Base-by-base conservation (phyloP, 192 early-diverging fungal species). In the Spizellomyces punctatus region DNA sequence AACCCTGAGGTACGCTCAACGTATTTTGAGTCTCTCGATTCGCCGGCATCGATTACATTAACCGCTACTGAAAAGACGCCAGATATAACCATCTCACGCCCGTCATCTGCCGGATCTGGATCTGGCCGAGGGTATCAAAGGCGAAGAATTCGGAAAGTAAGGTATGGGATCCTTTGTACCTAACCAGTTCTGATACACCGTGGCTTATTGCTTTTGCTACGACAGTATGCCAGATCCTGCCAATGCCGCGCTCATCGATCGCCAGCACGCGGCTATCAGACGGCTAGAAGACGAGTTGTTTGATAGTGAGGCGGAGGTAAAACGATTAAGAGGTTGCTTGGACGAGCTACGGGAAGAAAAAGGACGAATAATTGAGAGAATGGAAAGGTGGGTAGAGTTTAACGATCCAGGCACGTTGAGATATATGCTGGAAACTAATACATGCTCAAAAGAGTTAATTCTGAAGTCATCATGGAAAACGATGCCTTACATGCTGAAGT, bases 281-380 rank as follows among this genome's bases (percentile, higher is more conserved):
- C 65, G 66, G 6, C 61, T 68, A 6, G 73, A 75, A 54, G 73
- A 75, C 27, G 73, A 75, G 9, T 49, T 75, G 10, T 68, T 69
- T 42, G 66, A 59, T 7, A 68, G 48, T 21, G 61, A 64, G 56
- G n/a, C 10, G 52, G 62, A 72, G 62, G 52, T 64, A 45, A 42
- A 42, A 36, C 17, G 27, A 27, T 42, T 60, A 17, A 10, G n/a
- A 59, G 41, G 44, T 8, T 8, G 46, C 58, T 4, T 61, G 10
- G 41, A 57, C 43, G 73, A 75, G 16, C 74, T 74, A 46, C 50
- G 10, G 10, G 41, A 57, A 45, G 73, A 75, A 19, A 78, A 78
- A 49, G 59, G 10, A 7, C 58, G 43, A 10, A 49, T 71, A 7
- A 58, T 78, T 12, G 61, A 60, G 6, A 27, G 72, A 54, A 14